Evolutionary conservation across 371 early-diverging fungal species (phyloP).

Genomic region (Choanephora cucurbitarum): DNA sequence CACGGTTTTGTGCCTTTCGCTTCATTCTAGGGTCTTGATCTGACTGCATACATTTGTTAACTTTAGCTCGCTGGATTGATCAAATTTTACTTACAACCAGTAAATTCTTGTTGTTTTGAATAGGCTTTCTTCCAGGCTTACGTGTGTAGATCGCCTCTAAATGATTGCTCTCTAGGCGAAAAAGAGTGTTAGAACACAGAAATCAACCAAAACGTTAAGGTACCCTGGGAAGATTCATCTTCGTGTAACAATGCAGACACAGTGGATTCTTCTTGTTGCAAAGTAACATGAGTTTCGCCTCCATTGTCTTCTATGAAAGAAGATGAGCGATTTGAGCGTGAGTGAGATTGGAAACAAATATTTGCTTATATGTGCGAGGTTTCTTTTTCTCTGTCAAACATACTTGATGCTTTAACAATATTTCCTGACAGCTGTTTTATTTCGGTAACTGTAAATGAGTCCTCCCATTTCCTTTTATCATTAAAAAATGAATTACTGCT

Average conservation of each 20-base stretch:
- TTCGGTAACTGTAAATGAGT: conserved; percentile 28
- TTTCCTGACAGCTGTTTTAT: conserved; percentile 28
- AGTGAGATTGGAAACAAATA: not conserved
- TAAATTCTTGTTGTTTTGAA: conserved; percentile 25
- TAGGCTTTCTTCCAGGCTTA: conserved; percentile 39
- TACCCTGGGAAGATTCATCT: conserved; percentile 22
- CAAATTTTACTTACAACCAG: conserved; percentile 17
- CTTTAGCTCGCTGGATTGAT: not conserved
- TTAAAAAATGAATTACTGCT: conserved; percentile 14
- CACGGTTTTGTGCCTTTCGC: conserved; percentile 77
- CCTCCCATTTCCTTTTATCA: conserved; percentile 38
- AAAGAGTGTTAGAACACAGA: not conserved
- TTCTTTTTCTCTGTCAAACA: conserved; percentile 7
- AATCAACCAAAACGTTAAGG: not conserved
- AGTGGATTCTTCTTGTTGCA: conserved; percentile 28
- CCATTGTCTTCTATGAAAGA: conserved; percentile 23
- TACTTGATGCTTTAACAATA: conserved; percentile 39
- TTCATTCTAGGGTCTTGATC: conserved; percentile 56
- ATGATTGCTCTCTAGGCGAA: conserved; percentile 25
- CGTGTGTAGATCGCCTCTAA: conserved; percentile 4
- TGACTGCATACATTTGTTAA: conserved; percentile 15
- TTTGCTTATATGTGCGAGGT: too few relatives aligned
- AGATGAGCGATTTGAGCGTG: not conserved
- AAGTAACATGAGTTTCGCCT: conserved; percentile 25
- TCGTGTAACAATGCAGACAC: not conserved